Base-by-base conservation (phyloP, 2,329 filamentous ascomycete species). In the Bipolaris gigantea region DNA sequence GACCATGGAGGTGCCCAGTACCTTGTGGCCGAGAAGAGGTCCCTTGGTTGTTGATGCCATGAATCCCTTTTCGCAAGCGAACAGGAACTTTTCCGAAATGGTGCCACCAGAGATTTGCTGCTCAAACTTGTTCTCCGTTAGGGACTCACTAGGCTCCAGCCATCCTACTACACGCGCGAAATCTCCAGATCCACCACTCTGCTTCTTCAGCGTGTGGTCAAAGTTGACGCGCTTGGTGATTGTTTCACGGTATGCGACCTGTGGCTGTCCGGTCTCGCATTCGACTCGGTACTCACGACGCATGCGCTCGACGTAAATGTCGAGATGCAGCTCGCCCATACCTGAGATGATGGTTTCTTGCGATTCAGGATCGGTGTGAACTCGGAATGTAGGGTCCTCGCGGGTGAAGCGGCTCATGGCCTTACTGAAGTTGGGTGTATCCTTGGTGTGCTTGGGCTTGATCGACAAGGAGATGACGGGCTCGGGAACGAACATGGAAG, bases 381-480 rank as follows among this genome's bases (percentile, higher is more conserved):
- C 90, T 49, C 94, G 87, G 85, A 99, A 99, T 11, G 94, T 99
- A 3, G 94, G 94, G 69, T 99, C 94, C 78, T 99, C 94, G 60
- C 94, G 89, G 78, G 97, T 93, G 84, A 99, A 99, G 65, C 94
- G 90, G 75, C 93, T 94, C 87, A 99, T 97, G 64, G 94, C 94
- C 80, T 99, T 99, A 72, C 88, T 92, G 83, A 99, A 99, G 80
- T 95, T 94, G 73, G 90, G 86, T 54, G 89, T 87, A 69, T 99
- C 93, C 74, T 90, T 94, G 73, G 85, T 92, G 74, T 90, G 87
- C 82, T 97, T 97, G 43, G 94, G 94, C 77, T 90, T 92, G 81
- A 99, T 97, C 19, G 92, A 97, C 38, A 99, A 86, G 16, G 93
- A 97, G 77, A 99, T 97, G 80, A 99, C 94, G 27, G 94, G 90